Percentiles rank a stretch among this genome's conserved stretches.
These are phyloP conservation scores for Starmera caribaea DNA, from an alignment of 805 yeast species.

Conservation along the genomic window DNA sequence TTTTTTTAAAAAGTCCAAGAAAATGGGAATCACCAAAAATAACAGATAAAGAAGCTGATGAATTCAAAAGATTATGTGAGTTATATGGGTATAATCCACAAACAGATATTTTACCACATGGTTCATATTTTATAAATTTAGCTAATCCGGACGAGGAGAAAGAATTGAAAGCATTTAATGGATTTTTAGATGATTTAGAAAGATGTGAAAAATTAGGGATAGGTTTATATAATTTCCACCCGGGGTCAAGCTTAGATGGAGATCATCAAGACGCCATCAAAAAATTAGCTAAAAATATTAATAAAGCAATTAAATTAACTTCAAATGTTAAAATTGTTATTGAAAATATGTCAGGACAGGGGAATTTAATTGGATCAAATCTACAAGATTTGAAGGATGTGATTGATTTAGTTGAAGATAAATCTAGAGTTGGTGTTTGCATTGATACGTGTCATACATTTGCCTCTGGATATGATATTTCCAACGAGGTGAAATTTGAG, in stretches of 20 bases:
- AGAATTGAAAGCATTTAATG: slow-evolving; percentile 61
- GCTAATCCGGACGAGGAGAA: slow-evolving; percentile 86
- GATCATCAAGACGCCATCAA: slow-evolving; percentile 56
- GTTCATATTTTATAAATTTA: slow-evolving; percentile 85
- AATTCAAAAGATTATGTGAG: slow-evolving; percentile 56
- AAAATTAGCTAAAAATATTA: slow-evolving; percentile 70
- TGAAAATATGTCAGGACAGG: slow-evolving; percentile 98
- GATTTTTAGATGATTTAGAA: slow-evolving; percentile 76
- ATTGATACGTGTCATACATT: slow-evolving; percentile 93
- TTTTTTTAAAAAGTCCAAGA: slow-evolving; percentile 84
- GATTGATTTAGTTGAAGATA: slow-evolving; percentile 70
- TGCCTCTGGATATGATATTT: slow-evolving; percentile 91
- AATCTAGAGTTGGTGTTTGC: slow-evolving; percentile 87
- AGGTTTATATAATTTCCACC: slow-evolving; percentile 87
- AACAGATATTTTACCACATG: slow-evolving; percentile 86
- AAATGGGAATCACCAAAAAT: slow-evolving; percentile 84
- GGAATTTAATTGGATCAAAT: slow-evolving; percentile 76
- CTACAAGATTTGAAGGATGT: slow-evolving; percentile 69
- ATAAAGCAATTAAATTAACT: slow-evolving; percentile 68
- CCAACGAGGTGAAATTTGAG: slow-evolving; percentile 45
- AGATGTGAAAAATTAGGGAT: slow-evolving; percentile 82
- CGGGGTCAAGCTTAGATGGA: slow-evolving; percentile 77
- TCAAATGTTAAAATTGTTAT: slow-evolving; percentile 75
- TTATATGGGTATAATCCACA: slow-evolving; percentile 58
- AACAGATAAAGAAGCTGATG: slow-evolving; percentile 52